phyloP scores from a whole-genome alignment of 306 rosid species.

The Glycine latifolia region DNA sequence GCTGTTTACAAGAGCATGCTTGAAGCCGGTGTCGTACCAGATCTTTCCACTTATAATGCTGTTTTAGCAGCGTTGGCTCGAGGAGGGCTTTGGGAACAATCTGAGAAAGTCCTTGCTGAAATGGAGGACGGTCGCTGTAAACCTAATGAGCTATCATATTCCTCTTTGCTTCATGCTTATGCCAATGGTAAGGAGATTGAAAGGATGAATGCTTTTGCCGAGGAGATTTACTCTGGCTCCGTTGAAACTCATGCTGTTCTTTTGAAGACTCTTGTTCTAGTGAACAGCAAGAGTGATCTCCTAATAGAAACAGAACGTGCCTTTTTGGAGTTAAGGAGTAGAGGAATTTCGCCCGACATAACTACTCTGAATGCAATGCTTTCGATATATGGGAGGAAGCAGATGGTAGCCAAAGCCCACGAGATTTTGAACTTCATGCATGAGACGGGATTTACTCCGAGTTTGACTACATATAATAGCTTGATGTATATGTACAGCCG shows the following conservation, averaged over 20 bases:
- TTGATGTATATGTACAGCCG: conserved; percentile 91
- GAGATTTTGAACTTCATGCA: conserved; percentile 78
- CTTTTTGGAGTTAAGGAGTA: conserved; percentile 68
- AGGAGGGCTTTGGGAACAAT: conserved; percentile 91
- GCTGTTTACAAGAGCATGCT: conserved; percentile 80
- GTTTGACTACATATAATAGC: conserved; percentile 89
- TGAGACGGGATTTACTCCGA: conserved; percentile 81
- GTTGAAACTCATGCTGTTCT: conserved; percentile 75
- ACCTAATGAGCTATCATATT: conserved; percentile 84
- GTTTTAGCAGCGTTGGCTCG: conserved; percentile 93
- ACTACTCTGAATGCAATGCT: conserved; percentile 88
- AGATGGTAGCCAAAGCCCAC: conserved; percentile 73
- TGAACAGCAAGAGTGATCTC: conserved; percentile 83
- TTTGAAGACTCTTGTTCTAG: conserved; percentile 89
- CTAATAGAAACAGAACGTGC: conserved; percentile 79
- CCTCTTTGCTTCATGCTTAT: conserved; percentile 92
- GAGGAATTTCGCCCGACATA: conserved; percentile 76
- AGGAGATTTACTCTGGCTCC: conserved; percentile 72
- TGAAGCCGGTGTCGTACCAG: conserved; percentile 88
- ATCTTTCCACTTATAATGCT: conserved; percentile 87
- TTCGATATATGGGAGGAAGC: conserved; percentile 87
- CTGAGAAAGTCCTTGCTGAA: conserved; percentile 84
- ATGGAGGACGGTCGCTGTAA: conserved; percentile 79
- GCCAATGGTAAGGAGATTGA: conserved; percentile 85
- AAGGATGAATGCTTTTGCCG: conserved; percentile 72